A percentile compares a stretch with the other conserved stretches of the same genome.
phyloP scores from a whole-genome alignment of 1,139 yeast genomes.

The Saccharomyces hybrid region DNA sequence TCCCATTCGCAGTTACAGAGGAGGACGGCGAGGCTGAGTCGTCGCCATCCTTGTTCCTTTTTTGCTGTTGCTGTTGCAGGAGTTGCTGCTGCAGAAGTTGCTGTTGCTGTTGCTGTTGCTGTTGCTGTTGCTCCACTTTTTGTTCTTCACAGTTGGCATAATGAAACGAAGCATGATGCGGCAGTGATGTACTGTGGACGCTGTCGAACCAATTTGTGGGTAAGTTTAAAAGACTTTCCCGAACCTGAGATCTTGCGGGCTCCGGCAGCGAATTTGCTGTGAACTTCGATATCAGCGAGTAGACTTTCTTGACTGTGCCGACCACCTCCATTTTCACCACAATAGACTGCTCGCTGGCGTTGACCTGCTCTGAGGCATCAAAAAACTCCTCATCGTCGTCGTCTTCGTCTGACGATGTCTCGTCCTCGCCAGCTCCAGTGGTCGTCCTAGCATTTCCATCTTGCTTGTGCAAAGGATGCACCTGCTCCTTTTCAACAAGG shows the following conservation, averaged over 20 bases:
- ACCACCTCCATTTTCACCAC: conserved; percentile 76
- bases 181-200: conserved; percentile 20
- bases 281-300: conserved; percentile 76
- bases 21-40: not conserved
- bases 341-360: conserved; percentile 30
- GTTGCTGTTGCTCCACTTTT: conserved; percentile 1
- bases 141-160: conserved; percentile 7
- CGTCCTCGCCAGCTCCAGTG: conserved; percentile 7
- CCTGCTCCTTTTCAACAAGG: conserved; percentile 39
- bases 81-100: not conserved
- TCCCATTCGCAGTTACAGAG: conserved; percentile 48
- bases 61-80: not conserved
- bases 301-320: conserved; percentile 81
- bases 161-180: not conserved
- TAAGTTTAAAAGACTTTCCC: conserved; percentile 66
- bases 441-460: conserved; percentile 16
- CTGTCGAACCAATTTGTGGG: conserved; percentile 59
- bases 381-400: conserved; percentile 29
- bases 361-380: conserved; percentile 31
- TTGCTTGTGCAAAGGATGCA: conserved; percentile 24
- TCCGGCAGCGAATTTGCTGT: conserved; percentile 68
- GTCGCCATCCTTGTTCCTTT: not conserved
- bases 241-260: conserved; percentile 78
- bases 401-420: conserved; percentile 14
- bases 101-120: not conserved